Evolutionary conservation across 768 basidiomycete genomes (phyloP), one percentile per base, ranked within the genome.

Genomic region (Cubamyces lactineus): DNA sequence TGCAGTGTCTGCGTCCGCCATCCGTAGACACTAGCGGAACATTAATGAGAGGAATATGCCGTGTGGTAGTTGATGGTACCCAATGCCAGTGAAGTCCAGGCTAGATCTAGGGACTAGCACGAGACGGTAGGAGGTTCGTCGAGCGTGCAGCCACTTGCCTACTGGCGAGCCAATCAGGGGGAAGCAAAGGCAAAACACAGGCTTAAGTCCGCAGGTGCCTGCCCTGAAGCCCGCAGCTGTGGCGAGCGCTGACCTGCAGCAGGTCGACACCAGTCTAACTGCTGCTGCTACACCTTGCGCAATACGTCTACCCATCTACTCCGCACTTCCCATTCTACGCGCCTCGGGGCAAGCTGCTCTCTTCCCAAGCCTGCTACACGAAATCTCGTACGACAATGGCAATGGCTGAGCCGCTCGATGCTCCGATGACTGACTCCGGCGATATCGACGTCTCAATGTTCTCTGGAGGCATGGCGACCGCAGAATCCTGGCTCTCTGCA

Each of bases 401-500:
- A 12, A 66, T 67, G 61, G 57, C 84, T 57, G 85, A 87, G 64
- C 66, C 80, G 4, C 85, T 78, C 72, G 87, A 88, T 74, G 77
- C 85, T 16, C 85, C 80, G 71, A 88, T 89, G 87, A 73, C 82
- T 52, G 86, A 88, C 74, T 86, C 72, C 57, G 71, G 71, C 61
- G 86, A 88, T 71, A 68, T 78, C 40, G 87, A 89, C 71, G 81
- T 86, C 52, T 77, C 81, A 67, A 88, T 88, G 86, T 79, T 84
- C 64, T 62, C 72, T 8, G 57, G 49, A 40, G 67, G 63, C 24
- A 76, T 80, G 9, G 74, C 78, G 50, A 40, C 61, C 2, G 15
- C 61, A 53, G 84, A 86, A 51, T 69, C 78, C 34, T 87, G 83
- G 84, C 79, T 77, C 57, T 79, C 78, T 65, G 74, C 75, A 41